Percentiles rank a stretch among this genome's conserved stretches.
These are phyloP conservation scores for Calonectria naviculata DNA, from an alignment of 2,329 filamentous ascomycete species.

Conservation along the genomic window DNA sequence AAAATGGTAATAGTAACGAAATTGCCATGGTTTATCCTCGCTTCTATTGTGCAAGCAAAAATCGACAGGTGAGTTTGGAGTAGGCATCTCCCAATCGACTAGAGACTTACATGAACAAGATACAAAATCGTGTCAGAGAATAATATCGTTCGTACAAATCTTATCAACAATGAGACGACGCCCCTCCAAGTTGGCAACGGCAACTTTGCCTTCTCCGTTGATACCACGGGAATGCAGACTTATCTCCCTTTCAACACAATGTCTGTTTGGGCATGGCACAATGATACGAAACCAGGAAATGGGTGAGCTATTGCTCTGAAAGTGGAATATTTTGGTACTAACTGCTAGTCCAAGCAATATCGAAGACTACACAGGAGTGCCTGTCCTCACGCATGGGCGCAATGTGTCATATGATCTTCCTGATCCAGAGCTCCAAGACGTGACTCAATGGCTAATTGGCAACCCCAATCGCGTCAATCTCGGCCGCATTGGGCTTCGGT, in stretches of 20 bases:
- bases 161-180: constrained; percentile 51
- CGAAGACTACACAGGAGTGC: constrained; percentile 47
- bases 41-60: neutral
- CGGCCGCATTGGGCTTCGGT: constrained; percentile 53
- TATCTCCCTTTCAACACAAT: constrained; percentile 59
- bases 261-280: constrained; percentile 63
- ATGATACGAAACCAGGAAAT: constrained; percentile 56
- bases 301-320: neutral
- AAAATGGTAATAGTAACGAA: neutral
- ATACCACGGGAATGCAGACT: constrained; percentile 57
- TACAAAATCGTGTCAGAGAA: constrained; percentile 33
- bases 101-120: constrained; percentile 14
- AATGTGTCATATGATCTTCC: constrained; percentile 52
- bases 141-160: constrained; percentile 34
- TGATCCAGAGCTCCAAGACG: constrained; percentile 46
- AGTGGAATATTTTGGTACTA: too few species aligned
- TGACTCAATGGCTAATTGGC: constrained; percentile 64
- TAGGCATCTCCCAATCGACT: neutral
- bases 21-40: neutral
- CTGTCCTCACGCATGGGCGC: constrained; percentile 47
- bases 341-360: neutral
- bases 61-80: neutral
- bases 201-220: constrained; percentile 60
- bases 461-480: constrained; percentile 58
- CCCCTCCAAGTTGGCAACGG: constrained; percentile 64